Evolutionary conservation across 768 basidiomycete species (phyloP).

Genomic region (Boletales sp.): DNA sequence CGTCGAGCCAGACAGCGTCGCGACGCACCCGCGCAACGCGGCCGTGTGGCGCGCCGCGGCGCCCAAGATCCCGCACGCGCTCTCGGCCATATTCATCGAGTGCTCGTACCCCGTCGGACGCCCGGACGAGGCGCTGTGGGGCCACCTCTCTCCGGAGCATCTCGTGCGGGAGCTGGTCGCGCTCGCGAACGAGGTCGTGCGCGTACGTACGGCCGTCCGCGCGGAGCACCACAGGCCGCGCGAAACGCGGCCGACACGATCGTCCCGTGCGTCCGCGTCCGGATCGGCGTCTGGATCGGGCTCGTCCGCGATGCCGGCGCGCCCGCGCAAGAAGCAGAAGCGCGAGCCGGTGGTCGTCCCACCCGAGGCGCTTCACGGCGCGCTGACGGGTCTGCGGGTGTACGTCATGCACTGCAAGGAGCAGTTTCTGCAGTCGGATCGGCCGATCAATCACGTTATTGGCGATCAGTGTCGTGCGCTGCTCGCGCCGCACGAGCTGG

Average conservation of each 20-base stretch:
- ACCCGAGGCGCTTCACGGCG: conserved; percentile 45
- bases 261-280: too few species aligned
- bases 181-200: conserved; percentile 67
- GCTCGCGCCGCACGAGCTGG: conserved; percentile 59
- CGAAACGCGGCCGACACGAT: too few species aligned
- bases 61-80: conserved; percentile 60
- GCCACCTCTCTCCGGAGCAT: conserved; percentile 83
- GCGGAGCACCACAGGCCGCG: too few species aligned
- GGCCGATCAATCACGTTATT: conserved; percentile 63
- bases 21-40: conserved; percentile 55
- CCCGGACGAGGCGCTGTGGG: conserved; percentile 65
- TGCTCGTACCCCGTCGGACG: conserved; percentile 85
- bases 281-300: not conserved
- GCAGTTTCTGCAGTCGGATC: conserved; percentile 42
- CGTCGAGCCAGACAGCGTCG: conserved; percentile 80
- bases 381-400: conserved; percentile 59
- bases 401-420: conserved; percentile 91
- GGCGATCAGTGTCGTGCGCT: conserved; percentile 66
- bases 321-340: conserved; percentile 37
- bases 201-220: conserved; percentile 27
- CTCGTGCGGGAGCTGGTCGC: conserved; percentile 68
- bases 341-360: conserved; percentile 27
- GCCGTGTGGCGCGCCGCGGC: conserved; percentile 84
- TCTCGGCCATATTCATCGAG: conserved; percentile 89
- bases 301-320: not conserved